phyloP scores from a whole-genome alignment of 192 early-diverging fungal genomes.

The Mortierella antarctica region DNA sequence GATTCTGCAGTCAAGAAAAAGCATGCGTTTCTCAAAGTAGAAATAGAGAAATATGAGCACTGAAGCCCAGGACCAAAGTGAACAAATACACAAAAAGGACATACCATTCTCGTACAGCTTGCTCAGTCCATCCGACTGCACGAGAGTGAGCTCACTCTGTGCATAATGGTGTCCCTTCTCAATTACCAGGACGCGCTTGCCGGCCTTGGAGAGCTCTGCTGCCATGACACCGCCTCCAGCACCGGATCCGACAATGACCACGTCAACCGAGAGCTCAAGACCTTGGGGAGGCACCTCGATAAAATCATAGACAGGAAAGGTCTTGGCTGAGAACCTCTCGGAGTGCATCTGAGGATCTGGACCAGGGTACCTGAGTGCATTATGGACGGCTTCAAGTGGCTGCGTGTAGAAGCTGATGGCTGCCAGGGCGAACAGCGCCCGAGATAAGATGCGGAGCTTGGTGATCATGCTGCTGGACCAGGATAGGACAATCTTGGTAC shows the following conservation, averaged over 20 bases:
- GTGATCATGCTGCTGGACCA: slow-evolving; percentile 48
- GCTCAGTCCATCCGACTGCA: slow-evolving; percentile 60
- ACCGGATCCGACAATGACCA: slow-evolving; percentile 77
- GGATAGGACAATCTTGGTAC: slow-evolving; percentile 25
- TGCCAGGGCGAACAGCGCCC: slow-evolving; percentile 15
- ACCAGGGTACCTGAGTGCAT: slow-evolving; percentile 66
- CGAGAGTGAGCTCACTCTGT: slow-evolving; percentile 61
- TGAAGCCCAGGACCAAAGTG: neutral
- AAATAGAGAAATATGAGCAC: neutral
- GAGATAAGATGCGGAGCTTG: slow-evolving; percentile 36
- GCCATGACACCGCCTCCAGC: slow-evolving; percentile 77
- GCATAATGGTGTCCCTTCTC: slow-evolving; percentile 77
- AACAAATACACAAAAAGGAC: slow-evolving; percentile 4
- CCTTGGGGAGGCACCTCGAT: slow-evolving; percentile 55
- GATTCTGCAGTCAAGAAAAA: neutral
- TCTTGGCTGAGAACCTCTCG: slow-evolving; percentile 44
- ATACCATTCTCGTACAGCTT: slow-evolving; percentile 67
- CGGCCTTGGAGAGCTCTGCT: slow-evolving; percentile 70
- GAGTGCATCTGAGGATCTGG: slow-evolving; percentile 56
- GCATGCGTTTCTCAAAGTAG: neutral
- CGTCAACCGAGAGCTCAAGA: slow-evolving; percentile 62
- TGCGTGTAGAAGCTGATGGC: slow-evolving; percentile 22
- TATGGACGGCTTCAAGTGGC: slow-evolving; percentile 42
- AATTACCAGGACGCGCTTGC: slow-evolving; percentile 74
- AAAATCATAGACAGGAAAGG: slow-evolving; percentile 66